These are phyloP conservation scores for Eimeria acervulina DNA, from an alignment of 169 alveolate genomes.

Conservation along the genomic window DNA sequence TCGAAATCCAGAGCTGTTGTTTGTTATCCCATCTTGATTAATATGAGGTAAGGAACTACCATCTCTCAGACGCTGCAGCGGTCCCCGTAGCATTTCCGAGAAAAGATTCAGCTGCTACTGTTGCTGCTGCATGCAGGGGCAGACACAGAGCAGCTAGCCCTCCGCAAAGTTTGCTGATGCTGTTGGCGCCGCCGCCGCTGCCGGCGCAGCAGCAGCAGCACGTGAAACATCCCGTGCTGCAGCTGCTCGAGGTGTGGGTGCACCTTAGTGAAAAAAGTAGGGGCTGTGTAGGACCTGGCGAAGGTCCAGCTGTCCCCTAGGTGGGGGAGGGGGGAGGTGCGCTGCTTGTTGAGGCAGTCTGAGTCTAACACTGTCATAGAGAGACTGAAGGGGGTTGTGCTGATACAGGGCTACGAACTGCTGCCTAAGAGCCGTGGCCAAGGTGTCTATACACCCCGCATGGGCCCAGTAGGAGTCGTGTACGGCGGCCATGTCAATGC, in stretches of 20 bases:
- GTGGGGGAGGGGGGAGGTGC: conserved; percentile 90
- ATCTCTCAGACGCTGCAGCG: background rate
- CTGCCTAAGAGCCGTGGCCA: conserved; percentile 93
- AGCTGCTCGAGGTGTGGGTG: background rate
- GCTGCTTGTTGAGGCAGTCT: conserved; percentile 88
- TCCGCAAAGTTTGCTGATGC: background rate
- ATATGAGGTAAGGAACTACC: background rate
- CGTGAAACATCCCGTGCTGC: background rate
- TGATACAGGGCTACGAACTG: conserved; percentile 94
- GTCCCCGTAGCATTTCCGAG: background rate
- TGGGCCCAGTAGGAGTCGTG: conserved; percentile 98
- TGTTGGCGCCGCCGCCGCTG: background rate
- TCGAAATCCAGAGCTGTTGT: background rate
- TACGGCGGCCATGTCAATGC: conserved; percentile 97
- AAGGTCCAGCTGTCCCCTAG: conserved; percentile 89
- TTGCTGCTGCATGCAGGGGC: background rate
- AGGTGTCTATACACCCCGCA: conserved; percentile 95
- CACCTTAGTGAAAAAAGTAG: conserved; percentile 86
- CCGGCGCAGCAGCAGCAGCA: conserved; percentile 17
- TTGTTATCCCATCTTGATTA: background rate
- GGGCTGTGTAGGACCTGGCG: conserved; percentile 84
- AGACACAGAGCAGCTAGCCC: background rate
- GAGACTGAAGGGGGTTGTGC: conserved; percentile 94
- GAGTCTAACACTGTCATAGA: conserved; percentile 89
- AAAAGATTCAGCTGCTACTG: background rate